Conservation (phyloP, 257 asterid genomes). For the Misopates orontium region DNA sequence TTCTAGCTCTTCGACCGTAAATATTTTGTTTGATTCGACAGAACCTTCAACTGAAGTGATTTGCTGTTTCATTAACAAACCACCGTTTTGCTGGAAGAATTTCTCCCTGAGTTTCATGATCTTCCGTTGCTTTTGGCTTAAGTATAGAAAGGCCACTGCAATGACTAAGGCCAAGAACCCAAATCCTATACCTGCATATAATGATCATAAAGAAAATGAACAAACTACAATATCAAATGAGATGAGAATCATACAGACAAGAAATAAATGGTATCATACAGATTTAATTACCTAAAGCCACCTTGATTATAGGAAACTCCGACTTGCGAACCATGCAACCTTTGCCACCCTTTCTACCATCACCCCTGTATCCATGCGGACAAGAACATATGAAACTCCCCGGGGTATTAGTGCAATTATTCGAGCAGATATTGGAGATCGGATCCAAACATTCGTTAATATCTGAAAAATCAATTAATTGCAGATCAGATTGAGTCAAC, state of each 20-base stretch:
- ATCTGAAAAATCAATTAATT: slow-evolving; percentile 33
- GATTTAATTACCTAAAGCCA: slow-evolving; percentile 39
- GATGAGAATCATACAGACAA: background rate
- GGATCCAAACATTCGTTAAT: slow-evolving; percentile 45
- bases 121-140: slow-evolving; percentile 50
- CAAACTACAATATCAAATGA: no score
- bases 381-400: slow-evolving; percentile 66
- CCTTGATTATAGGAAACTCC: slow-evolving; percentile 49
- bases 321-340: slow-evolving; percentile 49
- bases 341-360: slow-evolving; percentile 46
- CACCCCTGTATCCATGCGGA: slow-evolving; percentile 52
- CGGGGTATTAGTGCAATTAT: slow-evolving; percentile 34
- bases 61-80: slow-evolving; percentile 55
- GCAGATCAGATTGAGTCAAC: no score
- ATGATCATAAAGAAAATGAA: background rate
- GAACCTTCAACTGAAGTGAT: slow-evolving; percentile 47
- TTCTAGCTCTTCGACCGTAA: slow-evolving; percentile 58
- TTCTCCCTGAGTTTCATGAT: slow-evolving; percentile 47
- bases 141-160: slow-evolving; percentile 53
- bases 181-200: slow-evolving; percentile 58
- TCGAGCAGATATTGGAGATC: slow-evolving; percentile 31
- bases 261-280: background rate
- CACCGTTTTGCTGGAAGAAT: slow-evolving; percentile 81
- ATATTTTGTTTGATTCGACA: slow-evolving; percentile 50
- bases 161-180: slow-evolving; percentile 56